Percentiles rank a stretch among this genome's conserved stretches.
These are phyloP conservation scores for Gynandropsis gynandra DNA, from an alignment of 345 rosid species.

Conservation along the genomic window DNA sequence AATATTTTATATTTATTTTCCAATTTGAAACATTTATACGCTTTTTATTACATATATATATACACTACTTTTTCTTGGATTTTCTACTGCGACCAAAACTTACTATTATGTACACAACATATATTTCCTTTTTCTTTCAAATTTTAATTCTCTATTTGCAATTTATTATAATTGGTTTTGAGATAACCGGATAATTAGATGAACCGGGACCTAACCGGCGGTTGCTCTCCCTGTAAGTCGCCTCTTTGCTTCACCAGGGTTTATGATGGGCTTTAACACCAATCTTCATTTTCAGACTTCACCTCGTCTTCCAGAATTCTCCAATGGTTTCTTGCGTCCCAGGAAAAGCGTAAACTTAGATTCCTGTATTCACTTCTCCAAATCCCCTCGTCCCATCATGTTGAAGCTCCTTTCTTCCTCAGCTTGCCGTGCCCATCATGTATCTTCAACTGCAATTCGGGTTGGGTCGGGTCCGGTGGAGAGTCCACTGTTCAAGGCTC, in stretches of 20 bases:
- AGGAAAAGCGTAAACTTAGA: conserved; percentile 14
- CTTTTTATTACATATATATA: no score
- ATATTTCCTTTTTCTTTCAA: no score
- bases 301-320: conserved; percentile 17
- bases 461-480: conserved; percentile 22
- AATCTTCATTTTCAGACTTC: conserved; percentile 21
- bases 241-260: conserved; percentile 39
- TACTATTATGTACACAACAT: no score
- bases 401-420: conserved; percentile 55
- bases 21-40: no score
- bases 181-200: no score
- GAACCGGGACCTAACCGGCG: no score
- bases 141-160: no score
- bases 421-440: conserved; percentile 30
- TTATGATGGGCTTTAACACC: conserved; percentile 47
- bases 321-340: conserved; percentile 24
- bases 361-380: conserved; percentile 9
- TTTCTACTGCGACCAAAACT: no score
- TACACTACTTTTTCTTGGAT: no score
- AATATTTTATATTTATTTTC: no score
- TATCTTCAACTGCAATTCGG: conserved; percentile 32
- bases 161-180: no score
- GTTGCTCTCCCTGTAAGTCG: conserved; percentile 2
- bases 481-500: conserved; percentile 35
- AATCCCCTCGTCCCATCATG: conserved; percentile 32